Evolutionary conservation across 179 eudicot species (phyloP), one percentile per base, ranked within the genome.

Genomic region (Heliamphora pulchella): DNA sequence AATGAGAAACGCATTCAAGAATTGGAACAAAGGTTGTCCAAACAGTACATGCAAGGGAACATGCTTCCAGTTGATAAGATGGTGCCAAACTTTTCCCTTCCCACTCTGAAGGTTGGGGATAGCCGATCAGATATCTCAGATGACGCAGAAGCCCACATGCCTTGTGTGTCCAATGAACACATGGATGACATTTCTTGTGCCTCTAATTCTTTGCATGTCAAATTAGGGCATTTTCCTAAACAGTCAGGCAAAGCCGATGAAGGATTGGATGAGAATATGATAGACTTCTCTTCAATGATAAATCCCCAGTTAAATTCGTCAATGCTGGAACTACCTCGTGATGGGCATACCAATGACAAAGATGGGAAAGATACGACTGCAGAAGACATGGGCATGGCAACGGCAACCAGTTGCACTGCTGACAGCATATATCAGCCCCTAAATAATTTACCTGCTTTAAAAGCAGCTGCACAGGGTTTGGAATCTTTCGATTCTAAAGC

Each of bases 1-100:
- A 92, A 96, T 83, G 95, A 92, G 82, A 92, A 91, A 83, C 88
- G 99, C 79, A 92, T 96, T 83, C 90, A 82, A 72, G 98, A 96
- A 80, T 84, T 96, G 78, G 97, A 94, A 86, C 91, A 86, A 86
- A 91, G 90, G 85, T 82, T 96, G 78, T 88, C 95, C 47, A 89
- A 91, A 65, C 91, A 88, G 66, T 90, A 87, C 82, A 79, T 81
- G 85, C 87, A 81, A 74, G 87, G 83, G 39, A 75, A 54, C 41
- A 86, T 84, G 83, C 77, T 80, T 86, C 80, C 80, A 8, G 81
- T 68, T 74, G 86, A 83, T 80, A 83, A 86, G 73, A 31, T 31
- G 31, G 31, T 31, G 31, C 31, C 31, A 31, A 86, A 78, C 80
- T 86, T 86, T 46, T 43, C 43, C 22, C 68, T 71, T 55, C 82